A percentile compares a stretch with the other conserved stretches of the same genome.
Evolutionary conservation across 129 eudicot species (phyloP).

Genomic region (Tagetes erecta): DNA sequence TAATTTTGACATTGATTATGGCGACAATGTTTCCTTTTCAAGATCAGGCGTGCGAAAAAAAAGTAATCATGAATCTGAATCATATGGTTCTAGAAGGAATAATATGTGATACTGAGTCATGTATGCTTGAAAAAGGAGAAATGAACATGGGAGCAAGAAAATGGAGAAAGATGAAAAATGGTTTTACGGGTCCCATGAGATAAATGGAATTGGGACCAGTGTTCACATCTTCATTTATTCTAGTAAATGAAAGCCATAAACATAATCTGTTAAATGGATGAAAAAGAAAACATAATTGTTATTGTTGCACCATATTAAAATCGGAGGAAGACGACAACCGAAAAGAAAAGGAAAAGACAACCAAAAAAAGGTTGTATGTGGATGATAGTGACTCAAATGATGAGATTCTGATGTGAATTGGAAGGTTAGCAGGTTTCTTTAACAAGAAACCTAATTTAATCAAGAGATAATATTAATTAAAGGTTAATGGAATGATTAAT

Average conservation of each 20-base stretch:
- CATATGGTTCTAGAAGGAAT: neutral
- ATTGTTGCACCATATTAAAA: neutral
- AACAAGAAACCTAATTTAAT: slow-evolving; percentile 33
- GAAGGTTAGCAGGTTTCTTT: slow-evolving; percentile 50
- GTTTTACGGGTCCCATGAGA: neutral
- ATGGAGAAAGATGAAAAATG: neutral
- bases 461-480: slow-evolving; percentile 34
- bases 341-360: slow-evolving; percentile 9
- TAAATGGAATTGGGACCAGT: neutral
- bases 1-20: too few relatives aligned
- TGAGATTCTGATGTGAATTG: slow-evolving; percentile 47
- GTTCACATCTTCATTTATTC: neutral
- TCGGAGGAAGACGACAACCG: slow-evolving; percentile 13
- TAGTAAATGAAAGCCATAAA: neutral
- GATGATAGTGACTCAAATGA: slow-evolving; percentile 52
- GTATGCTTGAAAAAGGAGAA: neutral
- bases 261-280: slow-evolving; percentile 1
- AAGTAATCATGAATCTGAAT: neutral
- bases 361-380: slow-evolving; percentile 40
- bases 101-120: neutral
- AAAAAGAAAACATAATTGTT: neutral
- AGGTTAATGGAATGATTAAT: slow-evolving; percentile 38
- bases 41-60: too few relatives aligned
- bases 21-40: too few relatives aligned
- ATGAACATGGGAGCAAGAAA: neutral